Base-by-base conservation (phyloP, 352 stramenopile species). In the Pythium dissimile region DNA sequence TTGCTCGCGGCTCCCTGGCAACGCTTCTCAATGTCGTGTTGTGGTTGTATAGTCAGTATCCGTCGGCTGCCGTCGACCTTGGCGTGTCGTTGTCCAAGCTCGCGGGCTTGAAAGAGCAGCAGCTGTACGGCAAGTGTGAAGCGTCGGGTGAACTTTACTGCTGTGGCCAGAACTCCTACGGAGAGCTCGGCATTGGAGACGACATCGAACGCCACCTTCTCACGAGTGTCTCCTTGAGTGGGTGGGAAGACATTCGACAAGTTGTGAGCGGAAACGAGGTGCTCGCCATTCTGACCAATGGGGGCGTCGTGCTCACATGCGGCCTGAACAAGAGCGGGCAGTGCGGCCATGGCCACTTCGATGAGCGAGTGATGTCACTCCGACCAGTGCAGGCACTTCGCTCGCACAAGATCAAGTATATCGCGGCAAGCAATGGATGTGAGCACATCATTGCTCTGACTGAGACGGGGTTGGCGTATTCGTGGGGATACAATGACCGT, bases 321-420 rank as follows among this genome's bases (percentile, higher is more conserved):
- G 86, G 86, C 2, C 66, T 94, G 1, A 96, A 96, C 69, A 94
- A 96, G 46, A 96, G 80, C 42, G 86, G 86, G 0, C 86, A 96
- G 50, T 96, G 86, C 21, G 86, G 86, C 9, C 86, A 96, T 7
- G 86, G 86, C 1, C 80, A 94, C 60, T 93, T 92, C 63, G 84
- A 95, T 54, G 84, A 95, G 37, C 71, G 86, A 28, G 84, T 95
- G 8, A 92, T 94, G 80, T 72, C 92, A 24, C 75, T 91, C 6
- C 72, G 84, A 8, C 84, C 85, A 12, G 75, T 95, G 9, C 76
- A 91, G 54, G 78, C 83, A 27, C 54, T 95, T 34, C 79, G 84
- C 9, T 91, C 82, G 8, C 82, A 94, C 50, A 71, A 72, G 39
- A 71, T 95, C 38, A 89, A 88, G 37, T 87, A 80, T 47, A 79